Conservation (phyloP, 768 basidiomycete genomes). For the Suillus hirtellus region DNA sequence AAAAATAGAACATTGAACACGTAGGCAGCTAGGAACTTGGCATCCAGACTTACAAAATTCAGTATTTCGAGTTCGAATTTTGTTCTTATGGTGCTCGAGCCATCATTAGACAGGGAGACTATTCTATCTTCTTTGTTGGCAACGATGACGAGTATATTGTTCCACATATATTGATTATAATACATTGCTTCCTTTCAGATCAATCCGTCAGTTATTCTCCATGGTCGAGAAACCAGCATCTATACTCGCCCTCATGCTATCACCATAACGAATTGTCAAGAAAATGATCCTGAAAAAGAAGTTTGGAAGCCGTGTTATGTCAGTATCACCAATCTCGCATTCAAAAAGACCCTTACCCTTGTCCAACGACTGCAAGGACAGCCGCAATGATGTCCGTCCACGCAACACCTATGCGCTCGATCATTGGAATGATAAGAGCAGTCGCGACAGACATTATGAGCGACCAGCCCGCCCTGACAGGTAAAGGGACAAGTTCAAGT, state of each 20-base stretch:
- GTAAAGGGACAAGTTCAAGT: neutral
- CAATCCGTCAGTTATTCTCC: slow-evolving; percentile 34
- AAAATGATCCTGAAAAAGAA: slow-evolving; percentile 40
- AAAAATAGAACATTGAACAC: slow-evolving; percentile 13
- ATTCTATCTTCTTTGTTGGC: too few species aligned
- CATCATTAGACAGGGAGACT: too few species aligned
- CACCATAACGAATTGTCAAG: slow-evolving; percentile 49
- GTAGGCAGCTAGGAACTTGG: too few species aligned
- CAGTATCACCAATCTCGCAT: neutral
- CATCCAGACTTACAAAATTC: too few species aligned
- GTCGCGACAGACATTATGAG: slow-evolving; percentile 45
- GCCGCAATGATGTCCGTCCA: slow-evolving; percentile 46
- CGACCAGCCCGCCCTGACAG: slow-evolving; percentile 46
- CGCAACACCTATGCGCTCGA: slow-evolving; percentile 49
- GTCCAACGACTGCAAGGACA: slow-evolving; percentile 46
- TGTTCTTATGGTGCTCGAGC: too few species aligned
- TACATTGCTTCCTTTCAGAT: neutral
- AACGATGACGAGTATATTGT: too few species aligned
- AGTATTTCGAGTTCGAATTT: too few species aligned
- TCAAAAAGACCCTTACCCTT: slow-evolving; percentile 39
- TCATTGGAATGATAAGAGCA: slow-evolving; percentile 49
- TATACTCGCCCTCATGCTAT: slow-evolving; percentile 49
- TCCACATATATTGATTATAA: neutral
- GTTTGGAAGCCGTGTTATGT: too few species aligned
- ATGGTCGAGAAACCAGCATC: slow-evolving; percentile 51